These are phyloP conservation scores for Adansonia gregorii DNA, from an alignment of 441 rosid species.

Conservation along the genomic window DNA sequence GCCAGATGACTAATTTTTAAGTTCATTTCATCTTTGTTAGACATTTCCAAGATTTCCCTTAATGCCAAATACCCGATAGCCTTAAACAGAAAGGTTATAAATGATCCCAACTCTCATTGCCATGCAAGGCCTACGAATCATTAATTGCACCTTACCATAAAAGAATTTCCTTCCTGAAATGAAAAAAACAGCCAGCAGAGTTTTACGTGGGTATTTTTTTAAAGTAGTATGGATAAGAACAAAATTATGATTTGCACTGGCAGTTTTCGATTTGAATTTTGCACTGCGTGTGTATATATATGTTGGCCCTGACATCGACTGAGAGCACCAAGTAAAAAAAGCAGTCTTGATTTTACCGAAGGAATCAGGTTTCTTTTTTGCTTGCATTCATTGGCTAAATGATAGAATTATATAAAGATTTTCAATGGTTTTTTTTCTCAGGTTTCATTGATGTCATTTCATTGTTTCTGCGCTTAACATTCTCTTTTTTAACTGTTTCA, in stretches of 20 bases:
- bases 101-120: slow-evolving; percentile 27
- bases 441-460: too few relatives aligned
- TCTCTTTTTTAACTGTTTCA: too few relatives aligned
- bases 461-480: too few relatives aligned
- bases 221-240: slow-evolving; percentile 4
- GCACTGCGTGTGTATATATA: too few relatives aligned
- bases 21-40: neutral
- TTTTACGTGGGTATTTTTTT: slow-evolving; percentile 17
- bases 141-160: slow-evolving; percentile 32
- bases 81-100: slow-evolving; percentile 26
- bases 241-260: neutral
- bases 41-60: too few relatives aligned
- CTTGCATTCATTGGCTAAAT: neutral
- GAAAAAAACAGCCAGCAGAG: slow-evolving; percentile 20
- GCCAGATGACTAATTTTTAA: too few relatives aligned
- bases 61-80: neutral
- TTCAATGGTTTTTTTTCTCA: neutral
- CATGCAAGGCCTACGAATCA: slow-evolving; percentile 16
- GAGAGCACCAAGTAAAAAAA: too few relatives aligned
- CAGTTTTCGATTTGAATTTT: too few relatives aligned
- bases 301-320: too few relatives aligned
- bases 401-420: neutral
- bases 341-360: too few relatives aligned
- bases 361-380: slow-evolving; percentile 23
- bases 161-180: slow-evolving; percentile 6